Evolutionary conservation across 805 yeast genomes (phyloP).

Genomic region (Osmozyma mogii): DNA sequence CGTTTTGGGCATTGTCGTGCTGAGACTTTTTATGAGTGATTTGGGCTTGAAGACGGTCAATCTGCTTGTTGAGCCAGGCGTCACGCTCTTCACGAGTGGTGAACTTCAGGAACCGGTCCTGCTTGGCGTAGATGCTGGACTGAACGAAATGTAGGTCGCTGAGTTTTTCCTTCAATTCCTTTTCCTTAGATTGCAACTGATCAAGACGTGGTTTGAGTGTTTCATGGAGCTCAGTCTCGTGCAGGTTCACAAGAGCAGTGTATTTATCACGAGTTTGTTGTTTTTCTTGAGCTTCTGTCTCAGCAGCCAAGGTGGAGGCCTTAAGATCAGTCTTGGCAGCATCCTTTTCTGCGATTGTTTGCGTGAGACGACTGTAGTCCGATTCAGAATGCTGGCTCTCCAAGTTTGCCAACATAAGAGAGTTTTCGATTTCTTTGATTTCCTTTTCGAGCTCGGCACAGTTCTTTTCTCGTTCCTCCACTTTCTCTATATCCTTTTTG

Average conservation of each 20-base stretch:
- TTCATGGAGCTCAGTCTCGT: slow-evolving; percentile 19
- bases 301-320: slow-evolving; percentile 21
- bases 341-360: slow-evolving; percentile 41
- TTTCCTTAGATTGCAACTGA: slow-evolving; percentile 33
- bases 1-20: not conserved
- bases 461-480: slow-evolving; percentile 53
- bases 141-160: slow-evolving; percentile 42
- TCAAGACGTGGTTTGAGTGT: slow-evolving; percentile 34
- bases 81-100: slow-evolving; percentile 51
- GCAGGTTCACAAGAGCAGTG: slow-evolving; percentile 19
- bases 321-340: slow-evolving; percentile 39
- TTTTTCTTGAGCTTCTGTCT: slow-evolving; percentile 20
- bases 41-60: slow-evolving; percentile 29
- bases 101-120: slow-evolving; percentile 61
- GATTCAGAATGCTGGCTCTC: slow-evolving; percentile 49
- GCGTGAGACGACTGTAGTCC: slow-evolving; percentile 42
- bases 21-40: slow-evolving; percentile 12
- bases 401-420: slow-evolving; percentile 42
- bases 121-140: slow-evolving; percentile 57
- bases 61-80: slow-evolving; percentile 52
- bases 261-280: slow-evolving; percentile 14
- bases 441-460: slow-evolving; percentile 38
- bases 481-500: slow-evolving; percentile 43
- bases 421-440: slow-evolving; percentile 39
- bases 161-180: slow-evolving; percentile 29